Evolutionary conservation across 1,139 yeast genomes (phyloP).

Genomic region (Yamadazyma diddensiae): DNA sequence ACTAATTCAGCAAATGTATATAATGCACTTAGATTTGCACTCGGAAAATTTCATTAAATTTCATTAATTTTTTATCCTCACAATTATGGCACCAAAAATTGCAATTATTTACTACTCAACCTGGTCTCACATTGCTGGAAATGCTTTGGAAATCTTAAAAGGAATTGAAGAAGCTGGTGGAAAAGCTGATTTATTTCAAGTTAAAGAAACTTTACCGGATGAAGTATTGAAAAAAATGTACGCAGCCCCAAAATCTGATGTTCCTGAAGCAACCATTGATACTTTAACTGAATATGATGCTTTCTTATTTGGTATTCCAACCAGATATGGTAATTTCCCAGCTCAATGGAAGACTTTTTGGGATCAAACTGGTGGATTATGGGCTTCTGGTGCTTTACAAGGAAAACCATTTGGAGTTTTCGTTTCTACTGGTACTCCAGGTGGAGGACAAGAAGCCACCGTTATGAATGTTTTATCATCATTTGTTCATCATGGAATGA

Average conservation of each 20-base stretch:
- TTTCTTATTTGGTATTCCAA: slow-evolving; percentile 77
- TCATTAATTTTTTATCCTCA: too few relatives aligned
- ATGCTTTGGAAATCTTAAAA: slow-evolving; percentile 51
- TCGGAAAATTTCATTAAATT: too few relatives aligned
- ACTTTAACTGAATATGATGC: slow-evolving; percentile 67
- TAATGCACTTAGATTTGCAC: too few relatives aligned
- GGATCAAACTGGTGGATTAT: slow-evolving; percentile 79
- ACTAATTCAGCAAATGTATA: too few relatives aligned
- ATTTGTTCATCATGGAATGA: slow-evolving; percentile 76
- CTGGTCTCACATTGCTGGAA: slow-evolving; percentile 34
- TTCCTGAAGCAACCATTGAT: slow-evolving; percentile 66
- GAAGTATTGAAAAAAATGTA: slow-evolving; percentile 60
- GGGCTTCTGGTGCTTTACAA: slow-evolving; percentile 72
- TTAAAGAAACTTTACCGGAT: slow-evolving; percentile 71
- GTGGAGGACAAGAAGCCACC: slow-evolving; percentile 83
- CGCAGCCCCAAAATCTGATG: slow-evolving; percentile 64
- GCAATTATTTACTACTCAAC: slow-evolving; percentile 39
- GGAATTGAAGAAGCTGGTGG: slow-evolving; percentile 80
- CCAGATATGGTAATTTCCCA: slow-evolving; percentile 79
- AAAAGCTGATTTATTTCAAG: slow-evolving; percentile 67
- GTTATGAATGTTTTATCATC: slow-evolving; percentile 62
- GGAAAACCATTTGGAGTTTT: slow-evolving; percentile 79
- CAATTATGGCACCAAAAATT: slow-evolving; percentile 26
- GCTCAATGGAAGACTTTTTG: slow-evolving; percentile 81
- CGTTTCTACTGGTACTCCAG: slow-evolving; percentile 76